These are phyloP conservation scores for Didymella arachidicola DNA, from an alignment of 2,329 filamentous ascomycete genomes.

Conservation along the genomic window DNA sequence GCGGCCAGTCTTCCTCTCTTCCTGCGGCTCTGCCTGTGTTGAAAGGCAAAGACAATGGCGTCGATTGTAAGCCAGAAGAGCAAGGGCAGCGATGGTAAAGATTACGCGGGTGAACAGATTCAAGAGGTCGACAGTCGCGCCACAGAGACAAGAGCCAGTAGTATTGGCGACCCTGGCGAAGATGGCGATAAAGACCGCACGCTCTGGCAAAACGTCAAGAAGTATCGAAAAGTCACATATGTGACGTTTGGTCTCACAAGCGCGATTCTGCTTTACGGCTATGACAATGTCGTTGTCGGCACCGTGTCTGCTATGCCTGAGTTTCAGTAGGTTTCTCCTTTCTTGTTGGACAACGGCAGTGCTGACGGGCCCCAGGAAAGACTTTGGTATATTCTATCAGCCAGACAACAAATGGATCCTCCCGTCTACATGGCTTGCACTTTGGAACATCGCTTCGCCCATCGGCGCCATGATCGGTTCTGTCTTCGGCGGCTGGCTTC, in stretches of 20 bases:
- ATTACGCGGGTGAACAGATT: slow-evolving; percentile 20
- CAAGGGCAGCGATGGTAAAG: slow-evolving; percentile 11
- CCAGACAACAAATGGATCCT: slow-evolving; percentile 35
- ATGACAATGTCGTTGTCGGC: slow-evolving; percentile 43
- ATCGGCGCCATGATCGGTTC: slow-evolving; percentile 41
- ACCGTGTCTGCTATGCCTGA: slow-evolving; percentile 41
- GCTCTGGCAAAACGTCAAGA: slow-evolving; percentile 44
- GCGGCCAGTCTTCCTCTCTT: neutral
- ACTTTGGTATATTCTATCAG: slow-evolving; percentile 36
- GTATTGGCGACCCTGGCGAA: neutral
- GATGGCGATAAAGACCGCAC: slow-evolving; percentile 31
- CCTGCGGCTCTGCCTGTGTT: neutral
- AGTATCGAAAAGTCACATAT: slow-evolving; percentile 38
- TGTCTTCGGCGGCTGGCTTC: slow-evolving; percentile 37
- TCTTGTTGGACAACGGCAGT: neutral
- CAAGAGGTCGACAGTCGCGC: slow-evolving; percentile 22
- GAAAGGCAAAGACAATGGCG: slow-evolving; percentile 12
- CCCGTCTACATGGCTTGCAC: slow-evolving; percentile 39
- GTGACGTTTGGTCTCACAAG: slow-evolving; percentile 36
- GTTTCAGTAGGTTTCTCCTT: slow-evolving; percentile 33
- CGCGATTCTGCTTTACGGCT: slow-evolving; percentile 43
- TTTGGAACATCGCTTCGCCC: slow-evolving; percentile 40
- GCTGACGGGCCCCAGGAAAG: slow-evolving; percentile 25
- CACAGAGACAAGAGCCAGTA: slow-evolving; percentile 1
- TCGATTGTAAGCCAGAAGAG: slow-evolving; percentile 14